phyloP scores from a whole-genome alignment of 306 rosid genomes.

The Cucurbita argyrosperma region DNA sequence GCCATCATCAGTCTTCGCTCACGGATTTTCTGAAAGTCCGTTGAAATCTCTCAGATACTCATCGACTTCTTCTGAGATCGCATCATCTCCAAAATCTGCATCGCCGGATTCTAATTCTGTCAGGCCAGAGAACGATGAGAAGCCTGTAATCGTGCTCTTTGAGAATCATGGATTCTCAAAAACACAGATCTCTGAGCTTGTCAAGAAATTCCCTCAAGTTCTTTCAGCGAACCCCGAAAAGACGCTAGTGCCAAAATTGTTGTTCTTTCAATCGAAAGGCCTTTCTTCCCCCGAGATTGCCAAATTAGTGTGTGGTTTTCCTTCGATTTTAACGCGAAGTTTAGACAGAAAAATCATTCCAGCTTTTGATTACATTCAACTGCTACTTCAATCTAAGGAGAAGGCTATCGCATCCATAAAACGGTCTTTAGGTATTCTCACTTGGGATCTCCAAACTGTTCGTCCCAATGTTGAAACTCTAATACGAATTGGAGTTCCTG shows the following conservation, averaged over 20 bases:
- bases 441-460: not conserved
- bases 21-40: not conserved
- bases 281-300: constrained; percentile 14
- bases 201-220: not conserved
- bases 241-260: constrained; percentile 27
- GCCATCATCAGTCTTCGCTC: not conserved
- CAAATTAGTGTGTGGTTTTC: not conserved
- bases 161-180: constrained; percentile 15
- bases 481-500: constrained; percentile 1
- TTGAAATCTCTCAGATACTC: not conserved
- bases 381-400: constrained; percentile 14
- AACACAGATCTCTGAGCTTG: constrained; percentile 12
- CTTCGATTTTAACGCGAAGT: not conserved
- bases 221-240: constrained; percentile 16
- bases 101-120: not conserved
- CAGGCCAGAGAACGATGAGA: not conserved
- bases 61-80: constrained; percentile 4
- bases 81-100: constrained; percentile 15
- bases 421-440: not conserved
- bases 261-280: constrained; percentile 22
- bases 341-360: constrained; percentile 19
- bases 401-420: not conserved
- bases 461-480: not conserved
- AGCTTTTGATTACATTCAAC: constrained; percentile 9
- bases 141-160: constrained; percentile 14